Conservation (phyloP, 1,139 yeast species). For the Eremothecium sinecaudum region DNA sequence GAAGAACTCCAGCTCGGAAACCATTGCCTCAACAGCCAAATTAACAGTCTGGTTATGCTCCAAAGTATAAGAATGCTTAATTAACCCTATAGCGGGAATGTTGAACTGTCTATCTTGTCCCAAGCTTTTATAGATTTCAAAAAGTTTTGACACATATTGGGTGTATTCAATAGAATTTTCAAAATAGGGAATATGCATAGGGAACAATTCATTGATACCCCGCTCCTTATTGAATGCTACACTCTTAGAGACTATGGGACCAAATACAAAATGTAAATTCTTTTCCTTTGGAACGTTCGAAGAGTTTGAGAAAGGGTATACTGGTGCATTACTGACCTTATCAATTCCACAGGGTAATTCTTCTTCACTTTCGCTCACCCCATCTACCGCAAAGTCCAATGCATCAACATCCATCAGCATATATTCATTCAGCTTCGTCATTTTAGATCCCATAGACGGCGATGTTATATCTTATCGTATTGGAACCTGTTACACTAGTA, state of each 20-base stretch:
- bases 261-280: conserved; percentile 36
- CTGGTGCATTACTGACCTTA: conserved; percentile 32
- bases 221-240: conserved; percentile 33
- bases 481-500: no score
- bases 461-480: background rate
- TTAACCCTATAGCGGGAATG: conserved; percentile 34
- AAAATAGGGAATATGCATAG: conserved; percentile 33
- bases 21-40: conserved; percentile 30
- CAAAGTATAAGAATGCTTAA: conserved; percentile 28
- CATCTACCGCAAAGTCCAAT: conserved; percentile 24
- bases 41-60: conserved; percentile 31
- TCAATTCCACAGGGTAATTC: conserved; percentile 31
- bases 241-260: conserved; percentile 35
- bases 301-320: conserved; percentile 30
- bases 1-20: conserved; percentile 30
- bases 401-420: conserved; percentile 26
- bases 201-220: conserved; percentile 31
- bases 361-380: conserved; percentile 13
- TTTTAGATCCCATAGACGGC: background rate
- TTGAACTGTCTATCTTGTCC: conserved; percentile 34
- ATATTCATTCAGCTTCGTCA: conserved; percentile 14
- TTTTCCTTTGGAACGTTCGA: conserved; percentile 25
- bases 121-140: conserved; percentile 32
- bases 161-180: conserved; percentile 33
- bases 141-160: conserved; percentile 33